Evolutionary conservation across 305 asterid genomes (phyloP), one percentile per base, ranked within the genome.

Genomic region (Fraxinus baroniana): DNA sequence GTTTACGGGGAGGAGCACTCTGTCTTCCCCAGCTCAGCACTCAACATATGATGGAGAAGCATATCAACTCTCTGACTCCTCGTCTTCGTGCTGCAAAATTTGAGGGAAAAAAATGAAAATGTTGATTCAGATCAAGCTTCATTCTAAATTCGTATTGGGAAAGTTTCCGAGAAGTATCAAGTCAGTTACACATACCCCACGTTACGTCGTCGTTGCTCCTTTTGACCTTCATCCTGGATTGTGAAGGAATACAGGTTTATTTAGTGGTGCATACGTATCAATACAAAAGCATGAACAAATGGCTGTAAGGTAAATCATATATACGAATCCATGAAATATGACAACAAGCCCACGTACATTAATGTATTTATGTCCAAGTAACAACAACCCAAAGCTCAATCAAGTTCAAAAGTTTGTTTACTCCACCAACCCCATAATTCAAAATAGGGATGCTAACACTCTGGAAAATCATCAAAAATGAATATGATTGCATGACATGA

Each of bases 31-130:
- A 96, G 97, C 89, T 94, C 98, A 12, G 97, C 86, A 49, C 98
- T 96, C 90, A 96, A 83, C 97, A 96, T 94, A 79, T 89, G 99
- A 90, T 94, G 99, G 85, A 96, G 99, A 80, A 96, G 98, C 64
- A 82, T 83, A 55, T 96, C 98, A 66, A 94, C 97, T 84, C 98
- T 92, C 89, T 92, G 97, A 62, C 89, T 92, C 87, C 98, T 91
- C 36, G 98, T 78, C 90, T 91, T 93, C 15, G 87, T 81, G 70
- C 97, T 96, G 98, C 86, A 84, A 55, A 83, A 70, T 44, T 81
- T 30, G 85, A 55, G 15, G 76, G 76, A 4, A 60, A 18, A 32
- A 78, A n/a, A 76, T 44, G 68, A 79, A 73, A 49, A 80, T 70
- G 41, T 57, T 76, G 37, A 85, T 72, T 82, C 36, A 57, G 64